Percentiles rank a stretch among this genome's conserved stretches.
Evolutionary conservation across 441 rosid species (phyloP).

Genomic region (Gossypium davidsonii): DNA sequence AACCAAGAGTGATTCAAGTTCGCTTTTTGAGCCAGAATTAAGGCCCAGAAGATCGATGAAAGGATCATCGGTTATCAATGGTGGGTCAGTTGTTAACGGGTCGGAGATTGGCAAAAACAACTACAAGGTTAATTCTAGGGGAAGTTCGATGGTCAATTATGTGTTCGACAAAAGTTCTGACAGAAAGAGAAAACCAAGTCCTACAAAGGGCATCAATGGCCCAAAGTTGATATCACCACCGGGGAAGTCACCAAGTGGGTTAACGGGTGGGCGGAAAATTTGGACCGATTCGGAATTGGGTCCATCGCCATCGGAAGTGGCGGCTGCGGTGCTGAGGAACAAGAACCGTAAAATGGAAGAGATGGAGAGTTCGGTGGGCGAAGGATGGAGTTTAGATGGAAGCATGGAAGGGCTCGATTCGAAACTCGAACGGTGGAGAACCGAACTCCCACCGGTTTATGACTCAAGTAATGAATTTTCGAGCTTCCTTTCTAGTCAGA

Average conservation of each 20-base stretch:
- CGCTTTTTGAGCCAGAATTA: conserved; percentile 31
- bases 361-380: conserved; percentile 41
- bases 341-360: conserved; percentile 22
- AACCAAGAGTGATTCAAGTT: conserved; percentile 56
- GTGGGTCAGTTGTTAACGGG: conserved; percentile 17
- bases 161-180: background rate
- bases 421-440: conserved; percentile 71
- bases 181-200: background rate
- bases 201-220: background rate
- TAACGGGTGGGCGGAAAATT: conserved; percentile 1
- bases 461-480: conserved; percentile 35
- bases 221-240: background rate
- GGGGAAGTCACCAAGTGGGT: background rate
- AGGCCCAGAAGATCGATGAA: background rate
- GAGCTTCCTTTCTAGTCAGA: conserved; percentile 20
- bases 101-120: background rate
- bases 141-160: conserved; percentile 25
- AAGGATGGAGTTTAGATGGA: conserved; percentile 52
- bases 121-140: conserved; percentile 7
- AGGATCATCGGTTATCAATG: background rate
- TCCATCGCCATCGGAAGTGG: conserved; percentile 82
- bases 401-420: conserved; percentile 71
- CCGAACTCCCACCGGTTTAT: conserved; percentile 57
- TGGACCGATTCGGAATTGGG: conserved; percentile 66
- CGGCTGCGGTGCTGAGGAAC: conserved; percentile 37